Conservation (phyloP, 768 basidiomycete genomes). For the Polyporus arcularius region DNA sequence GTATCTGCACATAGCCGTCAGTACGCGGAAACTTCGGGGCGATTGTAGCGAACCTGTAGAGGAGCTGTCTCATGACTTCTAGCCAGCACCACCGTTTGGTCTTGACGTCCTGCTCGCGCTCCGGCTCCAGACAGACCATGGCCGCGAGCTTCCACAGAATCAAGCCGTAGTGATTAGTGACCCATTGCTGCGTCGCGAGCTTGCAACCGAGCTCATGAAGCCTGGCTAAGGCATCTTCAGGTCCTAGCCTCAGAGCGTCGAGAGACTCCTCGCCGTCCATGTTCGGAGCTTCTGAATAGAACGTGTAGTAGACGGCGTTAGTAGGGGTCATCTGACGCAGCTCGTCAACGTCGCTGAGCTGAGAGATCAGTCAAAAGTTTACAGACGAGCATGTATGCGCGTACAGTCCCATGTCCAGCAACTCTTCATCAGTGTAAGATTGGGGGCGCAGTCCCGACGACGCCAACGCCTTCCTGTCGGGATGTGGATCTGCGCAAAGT, state of each 20-base stretch:
- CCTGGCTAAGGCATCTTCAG: conserved; percentile 56
- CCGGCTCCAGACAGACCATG: conserved; percentile 74
- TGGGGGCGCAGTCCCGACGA: conserved; percentile 23
- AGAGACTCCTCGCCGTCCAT: neutral
- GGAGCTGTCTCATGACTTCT: conserved; percentile 79
- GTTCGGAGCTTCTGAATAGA: conserved; percentile 38
- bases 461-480: conserved; percentile 20
- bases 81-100: conserved; percentile 77
- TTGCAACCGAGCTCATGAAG: conserved; percentile 60
- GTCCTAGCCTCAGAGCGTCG: conserved; percentile 39
- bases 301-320: conserved; percentile 60
- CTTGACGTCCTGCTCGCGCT: conserved; percentile 45
- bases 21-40: conserved; percentile 21
- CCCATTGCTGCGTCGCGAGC: conserved; percentile 77
- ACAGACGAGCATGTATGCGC: neutral
- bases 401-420: conserved; percentile 29
- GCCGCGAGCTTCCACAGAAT: conserved; percentile 96
- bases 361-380: neutral
- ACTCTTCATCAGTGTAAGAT: conserved; percentile 19
- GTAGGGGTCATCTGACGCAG: conserved; percentile 56
- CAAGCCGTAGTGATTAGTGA: conserved; percentile 88
- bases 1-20: conserved; percentile 62
- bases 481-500: conserved; percentile 11
- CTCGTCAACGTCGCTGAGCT: conserved; percentile 49
- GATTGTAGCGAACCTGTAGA: conserved; percentile 63